phyloP scores from a whole-genome alignment of 2,329 filamentous ascomycete genomes.

The Byssoonygena ceratinophila region DNA sequence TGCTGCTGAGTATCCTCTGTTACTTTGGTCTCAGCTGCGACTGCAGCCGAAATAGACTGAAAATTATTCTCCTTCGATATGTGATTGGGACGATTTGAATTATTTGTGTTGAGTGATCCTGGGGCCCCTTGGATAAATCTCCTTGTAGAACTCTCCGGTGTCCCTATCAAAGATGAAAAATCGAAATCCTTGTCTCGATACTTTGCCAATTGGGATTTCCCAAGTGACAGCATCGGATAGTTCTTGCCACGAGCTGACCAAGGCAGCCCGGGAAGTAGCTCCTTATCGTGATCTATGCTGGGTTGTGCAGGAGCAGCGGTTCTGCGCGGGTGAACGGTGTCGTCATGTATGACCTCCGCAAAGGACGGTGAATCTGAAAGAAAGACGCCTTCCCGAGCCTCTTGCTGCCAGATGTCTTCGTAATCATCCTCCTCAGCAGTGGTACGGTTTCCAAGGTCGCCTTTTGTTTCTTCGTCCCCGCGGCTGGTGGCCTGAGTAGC shows the following conservation, averaged over 20 bases:
- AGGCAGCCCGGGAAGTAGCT: conserved; percentile 23
- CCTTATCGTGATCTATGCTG: conserved; percentile 19
- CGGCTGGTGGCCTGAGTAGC: conserved; percentile 6
- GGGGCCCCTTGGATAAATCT: conserved; percentile 12
- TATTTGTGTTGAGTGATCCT: not conserved
- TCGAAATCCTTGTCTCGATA: conserved; percentile 16
- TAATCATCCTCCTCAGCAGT: conserved; percentile 29
- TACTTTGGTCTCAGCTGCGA: not conserved
- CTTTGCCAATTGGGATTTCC: conserved; percentile 16
- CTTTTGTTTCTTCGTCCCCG: not conserved
- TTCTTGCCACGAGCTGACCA: conserved; percentile 25
- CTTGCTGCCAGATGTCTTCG: conserved; percentile 41
- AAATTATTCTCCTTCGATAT: not conserved
- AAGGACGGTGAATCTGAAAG: conserved; percentile 22
- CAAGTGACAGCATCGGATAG: conserved; percentile 16
- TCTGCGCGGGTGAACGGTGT: conserved; percentile 17
- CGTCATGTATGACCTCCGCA: conserved; percentile 18
- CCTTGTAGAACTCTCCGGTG: conserved; percentile 16
- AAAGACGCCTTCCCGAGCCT: conserved; percentile 32
- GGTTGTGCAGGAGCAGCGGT: conserved; percentile 25
- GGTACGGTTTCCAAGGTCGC: conserved; percentile 4
- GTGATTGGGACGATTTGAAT: not conserved
- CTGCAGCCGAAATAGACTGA: not conserved
- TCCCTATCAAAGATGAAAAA: conserved; percentile 16
- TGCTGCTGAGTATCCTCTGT: not conserved